Evolutionary conservation across 164 flowering plant species (phyloP).

Genomic region (Amborella trichopoda): DNA sequence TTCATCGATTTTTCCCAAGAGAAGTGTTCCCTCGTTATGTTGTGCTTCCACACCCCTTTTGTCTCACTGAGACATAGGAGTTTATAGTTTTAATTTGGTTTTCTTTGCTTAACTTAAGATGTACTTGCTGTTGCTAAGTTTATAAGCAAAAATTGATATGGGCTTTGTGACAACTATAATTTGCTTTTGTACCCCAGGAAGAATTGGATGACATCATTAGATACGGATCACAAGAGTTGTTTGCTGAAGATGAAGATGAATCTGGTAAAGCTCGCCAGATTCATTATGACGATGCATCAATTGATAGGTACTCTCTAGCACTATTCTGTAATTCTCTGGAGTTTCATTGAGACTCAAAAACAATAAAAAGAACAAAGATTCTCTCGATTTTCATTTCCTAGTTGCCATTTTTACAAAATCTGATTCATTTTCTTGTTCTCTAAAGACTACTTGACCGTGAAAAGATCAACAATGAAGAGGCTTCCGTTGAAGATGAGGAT

Average conservation of each 20-base stretch:
- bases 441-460: slow-evolving; percentile 85
- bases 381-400: too few relatives aligned
- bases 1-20: too few relatives aligned
- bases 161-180: too few relatives aligned
- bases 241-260: slow-evolving; percentile 93
- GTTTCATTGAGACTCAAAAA: too few relatives aligned
- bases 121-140: too few relatives aligned
- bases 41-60: too few relatives aligned
- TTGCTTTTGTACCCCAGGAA: slow-evolving; percentile 37
- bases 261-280: slow-evolving; percentile 87
- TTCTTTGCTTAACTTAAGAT: too few relatives aligned
- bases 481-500: slow-evolving; percentile 70
- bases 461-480: slow-evolving; percentile 65
- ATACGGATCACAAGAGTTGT: slow-evolving; percentile 91
- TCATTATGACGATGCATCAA: slow-evolving; percentile 94
- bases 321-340: not conserved
- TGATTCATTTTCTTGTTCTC: slow-evolving; percentile 3
- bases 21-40: too few relatives aligned
- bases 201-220: slow-evolving; percentile 97
- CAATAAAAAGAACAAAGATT: too few relatives aligned
- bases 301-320: slow-evolving; percentile 54
- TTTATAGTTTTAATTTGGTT: too few relatives aligned
- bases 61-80: too few relatives aligned
- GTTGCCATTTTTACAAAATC: not conserved
- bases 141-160: not conserved